phyloP scores from a whole-genome alignment of 805 yeast species.

The Lipomyces japonicus region DNA sequence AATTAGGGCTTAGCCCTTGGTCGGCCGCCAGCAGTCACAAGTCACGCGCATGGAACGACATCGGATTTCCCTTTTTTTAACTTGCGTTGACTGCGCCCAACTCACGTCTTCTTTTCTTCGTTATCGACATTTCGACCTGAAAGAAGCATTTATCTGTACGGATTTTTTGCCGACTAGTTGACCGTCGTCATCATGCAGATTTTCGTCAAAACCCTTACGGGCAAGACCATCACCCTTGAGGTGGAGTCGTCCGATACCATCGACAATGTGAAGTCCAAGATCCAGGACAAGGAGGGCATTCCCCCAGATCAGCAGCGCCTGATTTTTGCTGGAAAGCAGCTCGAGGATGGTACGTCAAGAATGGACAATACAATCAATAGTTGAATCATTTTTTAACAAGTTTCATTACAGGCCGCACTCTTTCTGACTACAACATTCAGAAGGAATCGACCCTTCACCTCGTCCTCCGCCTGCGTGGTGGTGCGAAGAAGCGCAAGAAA shows the following conservation, averaged over 20 bases:
- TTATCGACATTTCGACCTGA: constrained; percentile 30
- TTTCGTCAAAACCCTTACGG: constrained; percentile 98
- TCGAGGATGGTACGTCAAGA: constrained; percentile 49
- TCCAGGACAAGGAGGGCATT: constrained; percentile 96
- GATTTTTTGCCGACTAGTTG: constrained; percentile 41
- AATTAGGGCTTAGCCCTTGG: neutral
- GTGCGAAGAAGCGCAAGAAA: constrained; percentile 99
- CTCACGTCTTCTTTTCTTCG: constrained; percentile 3
- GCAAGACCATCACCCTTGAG: constrained; percentile 97
- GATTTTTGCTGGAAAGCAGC: constrained; percentile 96
- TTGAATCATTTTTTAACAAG: no score
- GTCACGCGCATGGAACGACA: neutral
- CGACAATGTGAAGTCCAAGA: constrained; percentile 94
- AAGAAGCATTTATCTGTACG: constrained; percentile 28
- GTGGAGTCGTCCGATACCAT: constrained; percentile 97
- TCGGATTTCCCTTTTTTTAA: neutral
- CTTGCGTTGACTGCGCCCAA: constrained; percentile 1
- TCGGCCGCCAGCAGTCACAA: neutral
- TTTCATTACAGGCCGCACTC: constrained; percentile 74
- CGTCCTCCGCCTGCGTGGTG: constrained; percentile 97
- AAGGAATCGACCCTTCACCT: constrained; percentile 95
- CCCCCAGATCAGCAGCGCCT: constrained; percentile 98
- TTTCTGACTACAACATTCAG: constrained; percentile 97
- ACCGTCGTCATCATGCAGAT: constrained; percentile 48
- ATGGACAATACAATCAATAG: neutral